phyloP scores from a whole-genome alignment of 257 asterid species.

The Nicotiana paniculata region DNA sequence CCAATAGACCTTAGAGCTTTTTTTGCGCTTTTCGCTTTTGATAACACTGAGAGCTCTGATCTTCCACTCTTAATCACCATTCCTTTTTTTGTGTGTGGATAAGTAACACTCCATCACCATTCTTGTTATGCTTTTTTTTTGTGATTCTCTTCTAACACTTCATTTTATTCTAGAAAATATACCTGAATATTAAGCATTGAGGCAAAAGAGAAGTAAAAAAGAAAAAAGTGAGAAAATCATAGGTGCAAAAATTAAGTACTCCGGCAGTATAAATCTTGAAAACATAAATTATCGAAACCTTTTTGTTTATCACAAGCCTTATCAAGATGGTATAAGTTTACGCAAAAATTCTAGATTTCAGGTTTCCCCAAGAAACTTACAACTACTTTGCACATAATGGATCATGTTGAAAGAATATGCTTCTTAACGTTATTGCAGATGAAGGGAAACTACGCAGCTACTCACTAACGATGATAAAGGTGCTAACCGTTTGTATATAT shows the following conservation, averaged over 20 bases:
- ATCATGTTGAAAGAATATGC: background rate
- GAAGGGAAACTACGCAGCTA: background rate
- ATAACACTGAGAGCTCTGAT: background rate
- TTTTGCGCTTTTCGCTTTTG: no score
- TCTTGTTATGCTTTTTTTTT: background rate
- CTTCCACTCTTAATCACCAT: background rate
- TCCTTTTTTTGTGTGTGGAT: no score
- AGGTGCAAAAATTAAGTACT: no score
- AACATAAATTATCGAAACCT: no score
- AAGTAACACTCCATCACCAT: no score
- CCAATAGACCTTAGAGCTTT: no score
- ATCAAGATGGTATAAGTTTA: no score
- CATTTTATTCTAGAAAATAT: background rate
- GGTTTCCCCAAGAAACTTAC: no score
- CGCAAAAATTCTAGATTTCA: no score
- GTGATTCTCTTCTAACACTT: background rate
- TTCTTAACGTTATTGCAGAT: background rate
- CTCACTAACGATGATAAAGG: background rate
- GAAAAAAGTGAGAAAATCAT: background rate
- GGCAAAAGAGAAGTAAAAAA: background rate
- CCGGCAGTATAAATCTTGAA: no score
- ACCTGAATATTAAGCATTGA: background rate
- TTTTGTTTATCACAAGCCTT: no score
- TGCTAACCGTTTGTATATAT: background rate
- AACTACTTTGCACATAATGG: background rate